These are phyloP conservation scores for Lasiodiplodia theobromae DNA, from an alignment of 2,329 filamentous ascomycete genomes.

Conservation along the genomic window DNA sequence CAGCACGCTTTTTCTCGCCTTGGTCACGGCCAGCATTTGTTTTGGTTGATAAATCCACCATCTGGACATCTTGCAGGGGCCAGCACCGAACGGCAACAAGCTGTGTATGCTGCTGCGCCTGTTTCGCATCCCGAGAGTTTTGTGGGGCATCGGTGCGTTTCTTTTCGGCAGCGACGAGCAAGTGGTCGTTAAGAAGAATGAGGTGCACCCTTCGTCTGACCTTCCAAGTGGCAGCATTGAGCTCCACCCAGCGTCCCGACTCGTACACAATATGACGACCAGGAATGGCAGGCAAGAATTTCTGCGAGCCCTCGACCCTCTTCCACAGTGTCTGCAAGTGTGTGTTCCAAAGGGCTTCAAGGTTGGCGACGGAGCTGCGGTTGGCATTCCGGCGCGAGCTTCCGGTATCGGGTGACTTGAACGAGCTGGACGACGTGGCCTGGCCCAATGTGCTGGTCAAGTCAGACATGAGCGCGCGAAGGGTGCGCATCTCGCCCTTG, in stretches of 20 bases:
- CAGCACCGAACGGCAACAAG: conserved; percentile 94
- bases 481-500: conserved; percentile 91
- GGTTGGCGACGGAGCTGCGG: conserved; percentile 83
- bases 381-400: conserved; percentile 70
- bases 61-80: conserved; percentile 89
- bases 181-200: conserved; percentile 91
- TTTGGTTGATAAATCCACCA: conserved; percentile 78
- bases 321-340: conserved; percentile 88
- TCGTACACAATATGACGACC: conserved; percentile 96
- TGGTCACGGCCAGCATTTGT: background rate
- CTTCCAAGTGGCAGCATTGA: conserved; percentile 98
- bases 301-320: conserved; percentile 96
- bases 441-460: conserved; percentile 65
- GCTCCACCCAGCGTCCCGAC: conserved; percentile 90
- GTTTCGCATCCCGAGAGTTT: conserved; percentile 56
- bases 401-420: conserved; percentile 42
- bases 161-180: conserved; percentile 93
- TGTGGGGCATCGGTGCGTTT: conserved; percentile 74
- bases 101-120: conserved; percentile 59
- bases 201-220: conserved; percentile 87
- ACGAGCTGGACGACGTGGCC: conserved; percentile 50
- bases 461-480: conserved; percentile 90
- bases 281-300: conserved; percentile 87
- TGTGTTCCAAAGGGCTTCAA: conserved; percentile 72
- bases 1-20: conserved; percentile 32